phyloP scores from a whole-genome alignment of 148 eudicot species.

The Cornus kousa region DNA sequence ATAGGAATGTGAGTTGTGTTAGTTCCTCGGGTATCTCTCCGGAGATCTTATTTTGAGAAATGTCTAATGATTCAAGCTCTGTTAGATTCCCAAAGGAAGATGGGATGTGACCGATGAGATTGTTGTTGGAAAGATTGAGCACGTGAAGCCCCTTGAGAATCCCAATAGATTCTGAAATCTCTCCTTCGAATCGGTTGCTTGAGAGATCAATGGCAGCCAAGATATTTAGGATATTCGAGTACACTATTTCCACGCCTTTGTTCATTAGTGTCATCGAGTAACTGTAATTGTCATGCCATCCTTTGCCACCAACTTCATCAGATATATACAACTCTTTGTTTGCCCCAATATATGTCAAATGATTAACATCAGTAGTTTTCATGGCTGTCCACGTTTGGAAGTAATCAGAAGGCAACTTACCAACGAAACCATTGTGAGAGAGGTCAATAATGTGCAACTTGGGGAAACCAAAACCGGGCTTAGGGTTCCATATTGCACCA shows the following conservation, averaged over 20 bases:
- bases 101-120: constrained; percentile 24
- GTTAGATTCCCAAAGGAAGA: constrained; percentile 21
- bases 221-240: too few relatives aligned
- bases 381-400: background rate
- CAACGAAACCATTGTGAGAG: background rate
- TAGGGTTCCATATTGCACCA: background rate
- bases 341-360: background rate
- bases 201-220: too few relatives aligned
- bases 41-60: constrained; percentile 21
- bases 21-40: background rate
- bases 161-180: too few relatives aligned
- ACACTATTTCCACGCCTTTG: too few relatives aligned
- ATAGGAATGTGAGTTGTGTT: constrained; percentile 7
- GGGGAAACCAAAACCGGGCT: background rate
- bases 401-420: background rate
- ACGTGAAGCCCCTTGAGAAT: too few relatives aligned
- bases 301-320: too few relatives aligned
- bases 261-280: too few relatives aligned
- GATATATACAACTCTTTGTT: too few relatives aligned
- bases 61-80: constrained; percentile 34
- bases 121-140: constrained; percentile 28
- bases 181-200: too few relatives aligned
- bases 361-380: background rate
- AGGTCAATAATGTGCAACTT: background rate
- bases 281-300: too few relatives aligned